A percentile compares a stretch with the other conserved stretches of the same genome.
Evolutionary conservation across 1,139 yeast species (phyloP).

Genomic region (Nematodospora anomalae): DNA sequence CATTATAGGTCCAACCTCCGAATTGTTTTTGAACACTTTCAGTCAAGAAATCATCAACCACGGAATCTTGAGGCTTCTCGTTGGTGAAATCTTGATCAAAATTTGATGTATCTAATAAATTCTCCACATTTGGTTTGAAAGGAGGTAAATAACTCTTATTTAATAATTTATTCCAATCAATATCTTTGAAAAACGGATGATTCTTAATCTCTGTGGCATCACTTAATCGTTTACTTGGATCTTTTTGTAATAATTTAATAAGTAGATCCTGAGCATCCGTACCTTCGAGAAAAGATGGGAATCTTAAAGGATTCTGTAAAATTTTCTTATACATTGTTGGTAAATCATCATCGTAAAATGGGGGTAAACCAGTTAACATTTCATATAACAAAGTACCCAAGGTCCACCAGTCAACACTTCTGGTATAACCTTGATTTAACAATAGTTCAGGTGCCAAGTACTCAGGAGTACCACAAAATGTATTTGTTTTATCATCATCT

Average conservation of each 20-base stretch:
- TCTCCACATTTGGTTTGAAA: slow-evolving; percentile 87
- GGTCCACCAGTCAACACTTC: slow-evolving; percentile 98
- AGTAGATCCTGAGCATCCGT: slow-evolving; percentile 84
- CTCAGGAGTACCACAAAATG: slow-evolving; percentile 97
- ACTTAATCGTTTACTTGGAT: slow-evolving; percentile 74
- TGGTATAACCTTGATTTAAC: slow-evolving; percentile 89
- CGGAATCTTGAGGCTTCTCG: slow-evolving; percentile 93
- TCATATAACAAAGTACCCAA: slow-evolving; percentile 89
- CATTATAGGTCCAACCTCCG: slow-evolving; percentile 98
- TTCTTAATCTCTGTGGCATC: slow-evolving; percentile 85
- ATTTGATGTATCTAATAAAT: slow-evolving; percentile 85
- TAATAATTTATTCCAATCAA: slow-evolving; percentile 85
- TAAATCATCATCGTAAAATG: slow-evolving; percentile 93
- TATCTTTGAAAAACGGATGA: slow-evolving; percentile 85
- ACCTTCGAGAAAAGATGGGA: slow-evolving; percentile 82
- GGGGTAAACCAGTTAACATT: slow-evolving; percentile 96
- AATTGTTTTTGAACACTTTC: slow-evolving; percentile 94
- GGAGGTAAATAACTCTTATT: slow-evolving; percentile 94
- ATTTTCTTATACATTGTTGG: slow-evolving; percentile 93
- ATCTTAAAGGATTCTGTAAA: slow-evolving; percentile 80
- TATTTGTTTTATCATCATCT: slow-evolving; percentile 82
- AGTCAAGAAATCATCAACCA: slow-evolving; percentile 85
- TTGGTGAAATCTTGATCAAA: slow-evolving; percentile 91
- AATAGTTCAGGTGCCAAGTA: slow-evolving; percentile 93
- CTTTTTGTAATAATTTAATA: slow-evolving; percentile 75